These are phyloP conservation scores for Cutaneotrichosporon arboriforme DNA, from an alignment of 1,284 basidiomycete species.

Conservation along the genomic window DNA sequence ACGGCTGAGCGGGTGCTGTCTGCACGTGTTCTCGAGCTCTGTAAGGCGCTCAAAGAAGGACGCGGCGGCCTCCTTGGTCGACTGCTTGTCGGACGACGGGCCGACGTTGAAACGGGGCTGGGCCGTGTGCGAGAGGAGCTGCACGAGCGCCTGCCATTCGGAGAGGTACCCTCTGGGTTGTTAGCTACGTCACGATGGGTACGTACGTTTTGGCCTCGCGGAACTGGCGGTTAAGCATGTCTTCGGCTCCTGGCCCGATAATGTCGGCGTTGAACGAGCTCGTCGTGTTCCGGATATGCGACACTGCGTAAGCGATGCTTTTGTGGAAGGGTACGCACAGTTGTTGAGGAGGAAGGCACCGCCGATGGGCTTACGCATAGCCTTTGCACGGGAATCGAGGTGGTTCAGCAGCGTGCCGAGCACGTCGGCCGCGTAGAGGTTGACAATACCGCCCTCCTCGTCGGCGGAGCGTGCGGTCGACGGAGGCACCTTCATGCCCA, in stretches of 20 bases:
- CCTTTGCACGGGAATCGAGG: slow-evolving; percentile 30
- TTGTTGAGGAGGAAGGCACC: slow-evolving; percentile 47
- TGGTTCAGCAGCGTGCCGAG: slow-evolving; percentile 40
- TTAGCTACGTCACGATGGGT: not conserved
- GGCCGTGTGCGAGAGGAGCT: slow-evolving; percentile 26
- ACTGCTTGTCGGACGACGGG: slow-evolving; percentile 31
- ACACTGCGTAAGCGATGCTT: slow-evolving; percentile 30
- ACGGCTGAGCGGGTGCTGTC: slow-evolving; percentile 33
- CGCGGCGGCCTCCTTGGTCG: slow-evolving; percentile 42
- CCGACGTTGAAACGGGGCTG: slow-evolving; percentile 31
- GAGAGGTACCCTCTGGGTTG: slow-evolving; percentile 32
- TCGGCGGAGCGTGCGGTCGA: slow-evolving; percentile 29
- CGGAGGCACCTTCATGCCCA: slow-evolving; percentile 42
- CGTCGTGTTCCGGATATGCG: slow-evolving; percentile 45
- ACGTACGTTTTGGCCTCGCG: slow-evolving; percentile 41
- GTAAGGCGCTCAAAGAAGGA: slow-evolving; percentile 43
- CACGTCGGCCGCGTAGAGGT: slow-evolving; percentile 46
- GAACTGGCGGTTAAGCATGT: slow-evolving; percentile 45
- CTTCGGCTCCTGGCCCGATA: slow-evolving; percentile 44
- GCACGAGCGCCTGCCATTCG: slow-evolving; percentile 35
- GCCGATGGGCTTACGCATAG: slow-evolving; percentile 35
- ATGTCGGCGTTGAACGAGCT: slow-evolving; percentile 41
- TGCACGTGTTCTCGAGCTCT: slow-evolving; percentile 35
- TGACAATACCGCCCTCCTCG: slow-evolving; percentile 43
- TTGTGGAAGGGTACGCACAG: slow-evolving; percentile 24